These are phyloP conservation scores for Fusarium paranaense DNA, from an alignment of 2,329 filamentous ascomycete species.

Conservation along the genomic window DNA sequence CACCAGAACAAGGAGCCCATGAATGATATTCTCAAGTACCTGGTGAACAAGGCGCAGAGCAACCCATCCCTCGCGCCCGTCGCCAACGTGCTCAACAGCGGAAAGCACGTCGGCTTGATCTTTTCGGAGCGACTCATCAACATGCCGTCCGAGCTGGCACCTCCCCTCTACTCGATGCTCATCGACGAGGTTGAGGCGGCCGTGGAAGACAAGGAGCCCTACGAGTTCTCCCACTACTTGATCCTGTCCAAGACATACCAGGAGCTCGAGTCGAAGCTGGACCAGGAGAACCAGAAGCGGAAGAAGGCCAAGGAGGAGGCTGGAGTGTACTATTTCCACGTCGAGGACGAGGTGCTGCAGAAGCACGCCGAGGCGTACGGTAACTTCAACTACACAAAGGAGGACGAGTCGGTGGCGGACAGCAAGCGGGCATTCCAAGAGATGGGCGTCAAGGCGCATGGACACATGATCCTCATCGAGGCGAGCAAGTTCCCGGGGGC, in stretches of 20 bases:
- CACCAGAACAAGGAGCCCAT: conserved; percentile 82
- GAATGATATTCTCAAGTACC: conserved; percentile 77
- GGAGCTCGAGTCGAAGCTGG: conserved; percentile 85
- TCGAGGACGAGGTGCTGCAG: conserved; percentile 91
- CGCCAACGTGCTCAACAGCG: conserved; percentile 63
- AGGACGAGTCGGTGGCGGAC: conserved; percentile 85
- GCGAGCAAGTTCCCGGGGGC: conserved; percentile 79
- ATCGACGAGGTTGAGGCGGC: conserved; percentile 91
- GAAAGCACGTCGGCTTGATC: conserved; percentile 80
- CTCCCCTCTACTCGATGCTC: conserved; percentile 95
- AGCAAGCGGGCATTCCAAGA: conserved; percentile 96
- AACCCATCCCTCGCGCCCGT: conserved; percentile 69
- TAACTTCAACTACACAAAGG: conserved; percentile 82
- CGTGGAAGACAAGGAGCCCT: conserved; percentile 90
- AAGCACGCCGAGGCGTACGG: conserved; percentile 78
- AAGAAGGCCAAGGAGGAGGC: conserved; percentile 74
- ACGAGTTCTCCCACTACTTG: conserved; percentile 92
- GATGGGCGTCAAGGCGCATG: conserved; percentile 85
- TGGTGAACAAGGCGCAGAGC: conserved; percentile 67
- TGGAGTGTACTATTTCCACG: conserved; percentile 90
- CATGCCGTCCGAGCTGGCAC: conserved; percentile 92
- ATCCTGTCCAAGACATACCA: conserved; percentile 92
- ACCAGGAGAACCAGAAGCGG: conserved; percentile 68
- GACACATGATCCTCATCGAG: conserved; percentile 89
- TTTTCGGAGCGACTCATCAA: conserved; percentile 96